Conservation (phyloP, 2,329 filamentous ascomycete genomes). For the Dactylellina parvicollis region DNA sequence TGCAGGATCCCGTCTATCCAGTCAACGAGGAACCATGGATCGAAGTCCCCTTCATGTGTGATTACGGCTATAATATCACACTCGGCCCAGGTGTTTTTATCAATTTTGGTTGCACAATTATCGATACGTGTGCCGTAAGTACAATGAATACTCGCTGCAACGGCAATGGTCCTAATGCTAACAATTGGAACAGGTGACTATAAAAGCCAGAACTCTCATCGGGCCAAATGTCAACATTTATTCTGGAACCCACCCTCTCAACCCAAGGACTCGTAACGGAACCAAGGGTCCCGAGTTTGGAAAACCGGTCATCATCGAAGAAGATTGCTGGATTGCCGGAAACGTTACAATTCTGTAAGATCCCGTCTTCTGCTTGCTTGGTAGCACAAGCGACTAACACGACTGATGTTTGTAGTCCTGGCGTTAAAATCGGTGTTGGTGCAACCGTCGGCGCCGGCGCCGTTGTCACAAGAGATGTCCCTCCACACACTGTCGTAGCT, state of each 20-base stretch:
- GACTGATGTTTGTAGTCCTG: slow-evolving; percentile 60
- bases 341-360: slow-evolving; percentile 68
- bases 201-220: slow-evolving; percentile 66
- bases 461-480: slow-evolving; percentile 67
- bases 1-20: slow-evolving; percentile 48
- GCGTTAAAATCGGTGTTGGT: slow-evolving; percentile 67
- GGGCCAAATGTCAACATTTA: slow-evolving; percentile 89
- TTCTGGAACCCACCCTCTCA: slow-evolving; percentile 76
- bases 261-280: slow-evolving; percentile 77
- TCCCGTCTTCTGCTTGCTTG: not conserved
- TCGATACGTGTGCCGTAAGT: slow-evolving; percentile 76
- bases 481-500: slow-evolving; percentile 63
- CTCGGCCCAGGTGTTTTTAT: slow-evolving; percentile 87
- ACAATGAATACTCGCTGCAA: slow-evolving; percentile 11
- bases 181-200: slow-evolving; percentile 57
- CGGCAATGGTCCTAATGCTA: not conserved
- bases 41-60: slow-evolving; percentile 88
- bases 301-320: slow-evolving; percentile 77
- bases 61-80: slow-evolving; percentile 94
- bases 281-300: slow-evolving; percentile 77
- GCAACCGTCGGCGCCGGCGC: slow-evolving; percentile 68
- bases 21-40: slow-evolving; percentile 64
- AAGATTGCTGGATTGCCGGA: slow-evolving; percentile 74
- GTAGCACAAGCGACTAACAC: slow-evolving; percentile 9
- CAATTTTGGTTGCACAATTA: slow-evolving; percentile 82